Evolutionary conservation across 805 yeast genomes (phyloP).

Genomic region (Candida oleophila): DNA sequence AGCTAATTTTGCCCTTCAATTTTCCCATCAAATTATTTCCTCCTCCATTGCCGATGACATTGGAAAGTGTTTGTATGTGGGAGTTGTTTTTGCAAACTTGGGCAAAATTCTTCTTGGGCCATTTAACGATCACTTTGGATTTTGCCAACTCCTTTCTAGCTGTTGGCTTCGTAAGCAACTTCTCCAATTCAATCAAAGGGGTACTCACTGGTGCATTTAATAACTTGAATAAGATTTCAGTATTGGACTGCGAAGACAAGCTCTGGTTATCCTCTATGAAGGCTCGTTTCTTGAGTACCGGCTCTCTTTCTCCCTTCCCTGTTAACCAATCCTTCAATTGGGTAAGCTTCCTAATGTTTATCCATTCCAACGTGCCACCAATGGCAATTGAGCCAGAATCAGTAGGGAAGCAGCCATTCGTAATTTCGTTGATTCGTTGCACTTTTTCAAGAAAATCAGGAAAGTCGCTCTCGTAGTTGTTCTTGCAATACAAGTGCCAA

Average conservation of each 20-base stretch:
- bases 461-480: not conserved
- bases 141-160: conserved; percentile 40
- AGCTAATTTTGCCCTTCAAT: conserved; percentile 12
- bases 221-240: not conserved
- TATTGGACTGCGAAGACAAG: not conserved
- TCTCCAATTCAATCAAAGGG: conserved; percentile 9
- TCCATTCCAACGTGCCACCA: not conserved
- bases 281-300: not conserved
- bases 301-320: not conserved
- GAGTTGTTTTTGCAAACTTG: conserved; percentile 48
- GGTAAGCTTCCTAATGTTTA: not conserved
- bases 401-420: not conserved
- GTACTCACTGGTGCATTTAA: not conserved
- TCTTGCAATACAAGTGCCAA: not conserved
- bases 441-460: not conserved
- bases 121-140: conserved; percentile 37
- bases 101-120: conserved; percentile 42
- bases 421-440: not conserved
- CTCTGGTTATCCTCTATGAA: not conserved
- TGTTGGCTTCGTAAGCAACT: conserved; percentile 31
- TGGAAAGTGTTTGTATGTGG: conserved; percentile 31
- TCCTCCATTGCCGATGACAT: conserved; percentile 5
- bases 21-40: not conserved
- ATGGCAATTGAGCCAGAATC: not conserved
- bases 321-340: not conserved